Evolutionary conservation across 768 basidiomycete genomes (phyloP), one percentile per base, ranked within the genome.

Genomic region (Mycena capillaripes): DNA sequence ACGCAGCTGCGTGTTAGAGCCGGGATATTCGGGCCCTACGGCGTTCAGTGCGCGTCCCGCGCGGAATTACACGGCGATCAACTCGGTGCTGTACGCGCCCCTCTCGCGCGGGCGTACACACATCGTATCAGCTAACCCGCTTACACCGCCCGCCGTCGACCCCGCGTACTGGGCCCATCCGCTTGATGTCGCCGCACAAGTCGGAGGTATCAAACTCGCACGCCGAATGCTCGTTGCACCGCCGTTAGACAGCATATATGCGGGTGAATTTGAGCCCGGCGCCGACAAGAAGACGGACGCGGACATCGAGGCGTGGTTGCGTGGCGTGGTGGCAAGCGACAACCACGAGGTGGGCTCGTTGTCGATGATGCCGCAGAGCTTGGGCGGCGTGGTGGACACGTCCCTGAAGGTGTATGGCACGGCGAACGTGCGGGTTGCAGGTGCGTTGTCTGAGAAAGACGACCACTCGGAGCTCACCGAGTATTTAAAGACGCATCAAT

Each of bases 31-130:
- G 0, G 82, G 81, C 8, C 78, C 82, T 0, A 79, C 78, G 12
- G 38, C 69, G 5, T 73, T 76, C 66, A 48, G 8, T 8, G 60
- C 66, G 10, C 78, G 81, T 3, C 81, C 81, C 19, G 66, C 44
- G n/a, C 66, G 69, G 5, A 82, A 81, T 53, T 83, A 77, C 68
- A 80, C 82, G 0, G 70, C 82, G 2, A 76, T 83, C 52, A 82
- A 80, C 66, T 78, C 82, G 16, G 78, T 84, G 19, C 65, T 82
- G 9, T 81, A 81, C 56, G 76, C 74, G 19, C 86, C 86, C 0
- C 79, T 85, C 59, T 85, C 86, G 30, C 83, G 88, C 29, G 89
- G 89, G 21, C 80, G 82, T 9, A 82, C 88, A 27, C 82, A 86
- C 55, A 86, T 89, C 70, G 83, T 79, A 21, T 86, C 86, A 4